Conservation (phyloP, 164 flowering plant genomes). For the Magnolia sinica region DNA sequence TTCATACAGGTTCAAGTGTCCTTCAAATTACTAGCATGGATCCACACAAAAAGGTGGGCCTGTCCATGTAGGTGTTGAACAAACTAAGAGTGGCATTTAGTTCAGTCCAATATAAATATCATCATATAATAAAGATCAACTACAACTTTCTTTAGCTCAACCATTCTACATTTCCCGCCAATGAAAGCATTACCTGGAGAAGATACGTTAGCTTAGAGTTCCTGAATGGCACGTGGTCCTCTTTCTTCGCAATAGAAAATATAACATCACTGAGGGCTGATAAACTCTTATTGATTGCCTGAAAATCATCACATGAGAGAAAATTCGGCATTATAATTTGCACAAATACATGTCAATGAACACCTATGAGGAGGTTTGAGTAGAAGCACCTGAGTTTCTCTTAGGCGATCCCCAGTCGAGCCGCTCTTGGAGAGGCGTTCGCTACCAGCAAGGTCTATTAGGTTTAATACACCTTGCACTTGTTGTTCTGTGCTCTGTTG, state of each 20-base stretch:
- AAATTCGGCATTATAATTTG: background rate
- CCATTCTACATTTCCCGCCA: background rate
- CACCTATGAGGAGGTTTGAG: background rate
- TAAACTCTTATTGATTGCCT: slow-evolving; percentile 93
- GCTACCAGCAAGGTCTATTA: slow-evolving; percentile 97
- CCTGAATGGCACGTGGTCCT: slow-evolving; percentile 83
- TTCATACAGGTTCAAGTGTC: no score
- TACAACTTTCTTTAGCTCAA: no score
- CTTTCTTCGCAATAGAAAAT: slow-evolving; percentile 85
- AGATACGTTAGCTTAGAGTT: slow-evolving; percentile 96
- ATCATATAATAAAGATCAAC: no score
- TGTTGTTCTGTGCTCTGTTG: slow-evolving; percentile 86
- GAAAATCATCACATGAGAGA: slow-evolving; percentile 4
- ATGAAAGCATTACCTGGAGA: slow-evolving; percentile 63
- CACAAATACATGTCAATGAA: background rate
- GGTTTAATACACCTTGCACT: slow-evolving; percentile 89
- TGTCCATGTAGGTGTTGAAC: no score
- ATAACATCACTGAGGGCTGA: slow-evolving; percentile 88
- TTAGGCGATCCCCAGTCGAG: slow-evolving; percentile 84
- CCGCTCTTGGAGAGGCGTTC: slow-evolving; percentile 98
- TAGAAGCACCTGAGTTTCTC: slow-evolving; percentile 77
- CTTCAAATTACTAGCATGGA: no score
- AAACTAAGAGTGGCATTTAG: no score
- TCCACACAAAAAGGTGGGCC: no score
- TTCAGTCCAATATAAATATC: no score